Percentiles rank a stretch among this genome's conserved stretches.
Conservation (phyloP, 1,139 yeast genomes). For the Diutina catenulata region DNA sequence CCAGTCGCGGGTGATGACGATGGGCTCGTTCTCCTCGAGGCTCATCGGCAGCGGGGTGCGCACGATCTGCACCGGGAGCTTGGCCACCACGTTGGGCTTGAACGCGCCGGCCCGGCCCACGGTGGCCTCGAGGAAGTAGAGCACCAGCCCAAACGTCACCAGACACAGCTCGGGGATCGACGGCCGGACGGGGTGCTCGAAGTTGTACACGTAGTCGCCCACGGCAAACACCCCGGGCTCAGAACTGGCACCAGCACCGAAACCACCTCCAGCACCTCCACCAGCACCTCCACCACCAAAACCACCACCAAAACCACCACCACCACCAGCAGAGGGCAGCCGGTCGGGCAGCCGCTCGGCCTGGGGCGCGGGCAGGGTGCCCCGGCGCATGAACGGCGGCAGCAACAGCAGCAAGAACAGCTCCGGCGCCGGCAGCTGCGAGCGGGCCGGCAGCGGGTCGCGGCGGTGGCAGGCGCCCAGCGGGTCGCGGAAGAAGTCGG, state of each 20-base stretch:
- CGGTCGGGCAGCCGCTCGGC: slow-evolving; percentile 29
- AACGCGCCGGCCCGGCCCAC: slow-evolving; percentile 77
- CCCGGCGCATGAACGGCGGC: slow-evolving; percentile 21
- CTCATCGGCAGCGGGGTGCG: slow-evolving; percentile 71
- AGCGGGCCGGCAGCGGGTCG: slow-evolving; percentile 19
- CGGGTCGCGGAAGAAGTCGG: slow-evolving; percentile 22
- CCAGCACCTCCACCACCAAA: slow-evolving; percentile 7
- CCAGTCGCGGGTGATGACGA: slow-evolving; percentile 85
- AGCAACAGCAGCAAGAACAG: slow-evolving; percentile 7
- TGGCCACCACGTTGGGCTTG: slow-evolving; percentile 60
- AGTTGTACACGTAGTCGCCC: slow-evolving; percentile 86
- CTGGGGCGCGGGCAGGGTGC: slow-evolving; percentile 22
- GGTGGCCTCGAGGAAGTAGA: slow-evolving; percentile 55
- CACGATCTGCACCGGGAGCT: slow-evolving; percentile 52
- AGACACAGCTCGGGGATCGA: slow-evolving; percentile 70
- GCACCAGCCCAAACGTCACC: slow-evolving; percentile 74
- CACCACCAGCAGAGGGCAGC: slow-evolving; percentile 16
- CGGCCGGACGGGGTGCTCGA: slow-evolving; percentile 79
- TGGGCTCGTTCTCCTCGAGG: slow-evolving; percentile 86
- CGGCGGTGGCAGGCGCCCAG: not conserved
- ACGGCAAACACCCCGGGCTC: slow-evolving; percentile 36
- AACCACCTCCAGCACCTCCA: slow-evolving; percentile 7
- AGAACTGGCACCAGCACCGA: slow-evolving; percentile 14
- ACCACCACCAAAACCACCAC: slow-evolving; percentile 8
- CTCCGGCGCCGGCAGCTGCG: slow-evolving; percentile 12